Evolutionary conservation across 495 filamentous ascomycete species (phyloP).

Genomic region (Ramalina intermedia): DNA sequence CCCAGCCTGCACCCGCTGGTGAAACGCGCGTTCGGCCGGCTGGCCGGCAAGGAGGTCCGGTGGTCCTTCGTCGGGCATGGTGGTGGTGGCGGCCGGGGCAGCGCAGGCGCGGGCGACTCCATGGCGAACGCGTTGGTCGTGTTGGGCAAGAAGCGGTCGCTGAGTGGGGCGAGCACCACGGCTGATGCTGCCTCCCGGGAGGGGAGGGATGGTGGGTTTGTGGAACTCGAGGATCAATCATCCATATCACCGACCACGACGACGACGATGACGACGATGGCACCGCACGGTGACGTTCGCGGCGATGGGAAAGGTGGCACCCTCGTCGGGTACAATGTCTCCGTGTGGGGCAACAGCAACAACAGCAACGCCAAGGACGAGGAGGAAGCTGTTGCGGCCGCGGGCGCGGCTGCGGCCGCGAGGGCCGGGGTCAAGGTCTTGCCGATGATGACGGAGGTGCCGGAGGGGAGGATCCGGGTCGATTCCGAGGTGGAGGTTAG

Average conservation of each 20-base stretch:
- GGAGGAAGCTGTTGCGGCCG: neutral
- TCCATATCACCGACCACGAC: slow-evolving; percentile 6
- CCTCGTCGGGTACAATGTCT: neutral
- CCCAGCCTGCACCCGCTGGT: slow-evolving; percentile 28
- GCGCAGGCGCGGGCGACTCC: neutral
- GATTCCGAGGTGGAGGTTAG: slow-evolving; percentile 4
- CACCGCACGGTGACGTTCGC: neutral
- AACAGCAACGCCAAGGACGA: neutral
- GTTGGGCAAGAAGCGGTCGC: neutral
- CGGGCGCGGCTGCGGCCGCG: slow-evolving; percentile 4
- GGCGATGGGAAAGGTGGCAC: neutral
- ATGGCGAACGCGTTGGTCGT: neutral
- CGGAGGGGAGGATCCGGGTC: slow-evolving; percentile 3
- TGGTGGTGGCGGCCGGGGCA: no score
- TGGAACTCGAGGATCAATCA: slow-evolving; percentile 5
- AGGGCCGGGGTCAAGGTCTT: slow-evolving; percentile 5
- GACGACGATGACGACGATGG: no score
- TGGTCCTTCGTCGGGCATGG: neutral
- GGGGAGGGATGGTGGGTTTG: neutral
- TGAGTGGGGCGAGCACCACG: neutral
- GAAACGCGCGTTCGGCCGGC: neutral
- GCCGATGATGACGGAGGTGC: slow-evolving; percentile 9
- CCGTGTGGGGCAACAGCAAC: neutral
- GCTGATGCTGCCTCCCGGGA: neutral
- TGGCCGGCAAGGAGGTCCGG: neutral